Base-by-base conservation (phyloP, 768 basidiomycete genomes). In the Fomitopsis serialis region DNA sequence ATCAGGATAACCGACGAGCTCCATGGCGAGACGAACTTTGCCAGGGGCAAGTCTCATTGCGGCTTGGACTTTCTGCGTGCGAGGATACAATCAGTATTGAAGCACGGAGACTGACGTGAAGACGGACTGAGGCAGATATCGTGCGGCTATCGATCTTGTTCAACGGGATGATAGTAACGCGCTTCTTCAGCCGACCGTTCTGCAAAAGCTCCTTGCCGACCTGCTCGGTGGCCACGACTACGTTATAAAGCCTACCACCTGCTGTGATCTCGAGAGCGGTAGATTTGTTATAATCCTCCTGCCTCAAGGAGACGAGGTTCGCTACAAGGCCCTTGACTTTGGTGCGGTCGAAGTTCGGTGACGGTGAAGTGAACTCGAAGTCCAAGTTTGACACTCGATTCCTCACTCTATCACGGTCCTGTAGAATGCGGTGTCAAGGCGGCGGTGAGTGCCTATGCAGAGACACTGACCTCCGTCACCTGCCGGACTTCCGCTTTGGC, bases 231-330 rank as follows among this genome's bases (percentile, higher is more conserved):
- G 95, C 85, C 8, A 98, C 90, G 24, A 98, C 89, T 35, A 98
- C 92, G 58, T 98, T 92, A 71, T 89, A 97, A 9, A 99, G 75
- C 58, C 87, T 89, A 0, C 82, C 85, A 0, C 94, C 94, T 0
- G 94, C 95, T 17, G 90, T 84, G 57, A 98, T 86, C 69, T 99
- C 97, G 3, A 98, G 77, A 2, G 97, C 97, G 0, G 91, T 93
- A 1, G 93, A 82, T 53, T 89, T 88, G 63, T 85, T 73, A 64
- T 82, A 84, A 66, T 96, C 81, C 42, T 78, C 73, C 15, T 78
- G 71, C 34, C 82, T 77, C 1, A 99, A 79, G 0, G 81, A 76
- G 60, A 98, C 83, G n/a, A 98, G 77, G n/a, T 83, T 82, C 0
- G 90, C 96, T 15, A 97, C 89, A 13, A 92, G 79, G 25, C 97